phyloP scores from a whole-genome alignment of 306 rosid species.

The Purshia tridentata region DNA sequence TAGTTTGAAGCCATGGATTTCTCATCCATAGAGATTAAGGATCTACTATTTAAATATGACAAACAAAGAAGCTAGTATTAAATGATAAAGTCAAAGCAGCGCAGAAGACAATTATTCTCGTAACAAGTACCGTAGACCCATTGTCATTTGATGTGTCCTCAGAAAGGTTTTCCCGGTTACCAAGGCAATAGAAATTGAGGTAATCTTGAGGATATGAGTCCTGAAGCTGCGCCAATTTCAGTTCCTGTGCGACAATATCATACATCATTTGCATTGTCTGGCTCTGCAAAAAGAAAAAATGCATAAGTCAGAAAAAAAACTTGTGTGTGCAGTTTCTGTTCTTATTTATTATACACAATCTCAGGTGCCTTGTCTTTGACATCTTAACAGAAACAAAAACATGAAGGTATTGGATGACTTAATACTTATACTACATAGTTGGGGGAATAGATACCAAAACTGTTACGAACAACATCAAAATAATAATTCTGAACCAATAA shows the following conservation, averaged over 20 bases:
- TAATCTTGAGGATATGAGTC: constrained; percentile 61
- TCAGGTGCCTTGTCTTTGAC: not conserved
- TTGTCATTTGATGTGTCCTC: constrained; percentile 38
- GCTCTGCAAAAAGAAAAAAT: constrained; percentile 44
- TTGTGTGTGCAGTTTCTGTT: not conserved
- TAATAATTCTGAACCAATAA: not conserved
- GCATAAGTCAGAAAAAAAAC: constrained; percentile 18
- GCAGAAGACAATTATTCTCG: constrained; percentile 8
- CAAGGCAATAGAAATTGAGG: constrained; percentile 96
- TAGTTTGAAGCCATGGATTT: constrained; percentile 2
- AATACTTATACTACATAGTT: not conserved
- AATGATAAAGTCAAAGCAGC: not conserved
- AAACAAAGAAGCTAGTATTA: constrained; percentile 15
- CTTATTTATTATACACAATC: not conserved
- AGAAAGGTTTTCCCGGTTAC: constrained; percentile 62
- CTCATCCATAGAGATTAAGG: not conserved
- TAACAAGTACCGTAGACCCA: constrained; percentile 55
- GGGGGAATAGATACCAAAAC: not conserved
- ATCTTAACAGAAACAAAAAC: not conserved
- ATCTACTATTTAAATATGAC: constrained; percentile 1
- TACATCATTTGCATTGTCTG: constrained; percentile 94
- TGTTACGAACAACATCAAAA: not conserved
- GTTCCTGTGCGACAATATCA: constrained; percentile 54
- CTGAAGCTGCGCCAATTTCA: constrained; percentile 45
- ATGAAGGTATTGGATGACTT: not conserved